Evolutionary conservation across 1,139 yeast genomes (phyloP), one percentile per base, ranked within the genome.

Genomic region (Suhomyces kunorum): DNA sequence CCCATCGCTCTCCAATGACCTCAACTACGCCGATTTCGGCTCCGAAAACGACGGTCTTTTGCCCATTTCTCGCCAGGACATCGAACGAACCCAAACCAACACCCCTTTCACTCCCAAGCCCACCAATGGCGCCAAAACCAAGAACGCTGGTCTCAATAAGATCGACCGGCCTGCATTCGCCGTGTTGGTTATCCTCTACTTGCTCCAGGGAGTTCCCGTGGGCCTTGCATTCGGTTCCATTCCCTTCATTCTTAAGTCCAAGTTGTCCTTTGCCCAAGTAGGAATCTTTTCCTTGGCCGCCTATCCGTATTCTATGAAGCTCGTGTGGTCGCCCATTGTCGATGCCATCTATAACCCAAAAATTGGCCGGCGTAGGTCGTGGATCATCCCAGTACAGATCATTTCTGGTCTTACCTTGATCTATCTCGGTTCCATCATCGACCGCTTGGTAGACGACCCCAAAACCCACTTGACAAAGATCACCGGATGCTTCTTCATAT

Each of bases 141-240:
- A 37, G 28, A 16, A 36, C 39, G 28, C 52, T 1, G 43, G 35
- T 1, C 39, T 47, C 24, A 46, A 43, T 5, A 54, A 54, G 7
- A 61, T 61, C 14, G 92, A 85, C 51, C 60, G 83, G 40, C 84
- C 84, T 14, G 87, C 90, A 41, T 92, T 92, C 57, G 64, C 75
- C 30, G 72, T 90, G 12, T 66, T 92, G 40, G 82, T 87, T 8
- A 55, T 85, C 7, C 65, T 92, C 20, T 92, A 92, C 56, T 66
- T 89, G 33, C 72, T 90, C 9, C 98, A 92, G 60, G 99, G 98
- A 18, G 82, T 92, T 4, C 98, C 98, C 0, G 95, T 90, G 12
- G 99, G 99, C 0, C 64, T 92, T 30, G 96, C 96, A 2, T 89
- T 92, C 67, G 98, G 98, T 3, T 84, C 96, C 1, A 76, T 92